Conservation (phyloP, 1,139 yeast genomes). For the Pichia sp. region DNA sequence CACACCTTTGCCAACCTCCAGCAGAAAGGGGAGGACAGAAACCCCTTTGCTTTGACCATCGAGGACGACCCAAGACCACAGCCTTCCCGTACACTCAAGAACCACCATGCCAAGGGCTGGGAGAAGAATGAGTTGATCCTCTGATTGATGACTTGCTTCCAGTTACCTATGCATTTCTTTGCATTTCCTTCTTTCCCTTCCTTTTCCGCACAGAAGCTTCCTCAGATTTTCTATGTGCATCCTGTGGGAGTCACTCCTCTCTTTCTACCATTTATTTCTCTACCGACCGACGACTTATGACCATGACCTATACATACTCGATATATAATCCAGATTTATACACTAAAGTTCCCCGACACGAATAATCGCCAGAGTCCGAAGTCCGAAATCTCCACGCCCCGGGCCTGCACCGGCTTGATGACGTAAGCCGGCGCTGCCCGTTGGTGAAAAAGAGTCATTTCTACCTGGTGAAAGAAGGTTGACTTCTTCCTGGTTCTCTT, state of each 20-base stretch:
- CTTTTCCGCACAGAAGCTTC: background rate
- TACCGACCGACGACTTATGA: too few relatives aligned
- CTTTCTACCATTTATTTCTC: too few relatives aligned
- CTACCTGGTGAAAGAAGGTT: background rate
- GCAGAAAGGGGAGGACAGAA: conserved; percentile 48
- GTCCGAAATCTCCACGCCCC: background rate
- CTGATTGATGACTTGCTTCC: conserved; percentile 5
- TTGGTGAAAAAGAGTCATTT: background rate
- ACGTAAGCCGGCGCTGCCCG: background rate
- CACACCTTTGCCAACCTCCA: conserved; percentile 69
- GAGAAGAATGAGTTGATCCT: conserved; percentile 48
- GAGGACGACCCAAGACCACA: conserved; percentile 40
- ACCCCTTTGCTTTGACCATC: conserved; percentile 59
- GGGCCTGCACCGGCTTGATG: background rate
- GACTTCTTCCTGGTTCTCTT: background rate
- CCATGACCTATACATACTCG: too few relatives aligned
- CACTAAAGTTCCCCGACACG: too few relatives aligned
- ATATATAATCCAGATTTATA: too few relatives aligned
- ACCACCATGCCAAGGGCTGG: conserved; percentile 56
- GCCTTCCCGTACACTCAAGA: conserved; percentile 50
- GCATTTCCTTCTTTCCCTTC: background rate
- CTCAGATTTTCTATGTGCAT: background rate
- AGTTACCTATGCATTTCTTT: background rate
- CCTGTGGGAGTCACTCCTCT: too few relatives aligned
- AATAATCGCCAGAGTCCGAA: background rate